These are phyloP conservation scores for Wallacemonas sp. DNA, from an alignment of 208 protist species.

Conservation along the genomic window DNA sequence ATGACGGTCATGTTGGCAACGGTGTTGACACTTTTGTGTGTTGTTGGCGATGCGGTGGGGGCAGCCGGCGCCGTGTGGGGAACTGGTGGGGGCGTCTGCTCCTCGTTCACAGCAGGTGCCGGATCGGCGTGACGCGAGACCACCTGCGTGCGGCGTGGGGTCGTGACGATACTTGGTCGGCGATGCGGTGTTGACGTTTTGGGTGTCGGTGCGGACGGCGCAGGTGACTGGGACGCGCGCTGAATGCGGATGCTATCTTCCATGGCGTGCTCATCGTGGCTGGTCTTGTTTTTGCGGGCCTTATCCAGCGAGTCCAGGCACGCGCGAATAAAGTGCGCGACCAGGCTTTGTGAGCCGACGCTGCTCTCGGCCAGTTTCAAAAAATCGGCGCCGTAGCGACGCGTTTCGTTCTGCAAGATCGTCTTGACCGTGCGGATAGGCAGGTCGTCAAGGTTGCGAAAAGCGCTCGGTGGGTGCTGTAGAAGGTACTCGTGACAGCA, in stretches of 20 bases:
- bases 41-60: not conserved
- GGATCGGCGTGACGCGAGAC: slow-evolving; percentile 25
- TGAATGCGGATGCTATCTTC: slow-evolving; percentile 52
- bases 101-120: slow-evolving; percentile 10
- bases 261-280: slow-evolving; percentile 49
- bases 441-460: slow-evolving; percentile 83
- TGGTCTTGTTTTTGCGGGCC: slow-evolving; percentile 29
- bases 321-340: slow-evolving; percentile 86
- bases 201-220: slow-evolving; percentile 4
- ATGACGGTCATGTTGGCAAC: slow-evolving; percentile 39
- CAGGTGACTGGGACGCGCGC: slow-evolving; percentile 54
- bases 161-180: not conserved
- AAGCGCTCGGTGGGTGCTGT: slow-evolving; percentile 86
- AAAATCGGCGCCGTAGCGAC: slow-evolving; percentile 45
- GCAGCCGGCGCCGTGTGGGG: not conserved
- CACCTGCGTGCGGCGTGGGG: slow-evolving; percentile 20
- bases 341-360: slow-evolving; percentile 75
- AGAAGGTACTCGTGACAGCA: slow-evolving; percentile 89
- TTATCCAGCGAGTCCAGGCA: slow-evolving; percentile 64
- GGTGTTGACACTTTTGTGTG: not conserved
- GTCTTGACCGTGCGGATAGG: slow-evolving; percentile 90
- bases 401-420: slow-evolving; percentile 71
- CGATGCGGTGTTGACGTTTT: slow-evolving; percentile 3
- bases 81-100: slow-evolving; percentile 15
- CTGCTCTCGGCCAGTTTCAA: slow-evolving; percentile 51